phyloP scores from a whole-genome alignment of 345 rosid genomes.

The Schrenkiella parvula region DNA sequence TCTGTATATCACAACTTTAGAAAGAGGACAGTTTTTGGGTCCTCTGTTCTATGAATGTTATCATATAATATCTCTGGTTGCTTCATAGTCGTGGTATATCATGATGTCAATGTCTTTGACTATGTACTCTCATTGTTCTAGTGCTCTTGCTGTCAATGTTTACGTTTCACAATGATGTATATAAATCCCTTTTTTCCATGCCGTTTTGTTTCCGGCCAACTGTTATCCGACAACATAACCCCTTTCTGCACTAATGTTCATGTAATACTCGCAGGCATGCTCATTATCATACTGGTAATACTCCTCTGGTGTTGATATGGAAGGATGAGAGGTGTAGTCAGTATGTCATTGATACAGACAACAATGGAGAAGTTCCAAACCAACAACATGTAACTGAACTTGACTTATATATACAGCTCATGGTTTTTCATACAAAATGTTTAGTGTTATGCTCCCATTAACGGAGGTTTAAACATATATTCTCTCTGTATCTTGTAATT shows the following conservation, averaged over 20 bases:
- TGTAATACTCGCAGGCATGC: conserved; percentile 54
- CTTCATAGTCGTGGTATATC: not conserved
- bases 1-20: too few relatives aligned
- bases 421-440: not conserved
- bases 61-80: conserved; percentile 6
- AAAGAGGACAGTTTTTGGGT: too few relatives aligned
- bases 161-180: not conserved
- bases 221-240: not conserved
- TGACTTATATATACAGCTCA: conserved; percentile 4
- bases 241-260: not conserved
- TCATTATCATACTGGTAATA: conserved; percentile 85
- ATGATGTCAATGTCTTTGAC: conserved; percentile 1
- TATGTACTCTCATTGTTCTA: not conserved
- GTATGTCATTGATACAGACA: conserved; percentile 91
- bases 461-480: not conserved
- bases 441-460: not conserved
- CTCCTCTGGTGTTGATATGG: conserved; percentile 95
- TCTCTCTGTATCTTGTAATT: conserved; percentile 3
- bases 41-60: not conserved
- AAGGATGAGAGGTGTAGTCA: conserved; percentile 91
- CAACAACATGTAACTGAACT: conserved; percentile 62
- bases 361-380: conserved; percentile 68
- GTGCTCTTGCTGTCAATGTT: not conserved
- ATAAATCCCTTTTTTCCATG: not conserved
- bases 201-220: not conserved